A percentile compares a stretch with the other conserved stretches of the same genome.
Conservation (phyloP, 768 basidiomycete species). For the Russula lepida region DNA sequence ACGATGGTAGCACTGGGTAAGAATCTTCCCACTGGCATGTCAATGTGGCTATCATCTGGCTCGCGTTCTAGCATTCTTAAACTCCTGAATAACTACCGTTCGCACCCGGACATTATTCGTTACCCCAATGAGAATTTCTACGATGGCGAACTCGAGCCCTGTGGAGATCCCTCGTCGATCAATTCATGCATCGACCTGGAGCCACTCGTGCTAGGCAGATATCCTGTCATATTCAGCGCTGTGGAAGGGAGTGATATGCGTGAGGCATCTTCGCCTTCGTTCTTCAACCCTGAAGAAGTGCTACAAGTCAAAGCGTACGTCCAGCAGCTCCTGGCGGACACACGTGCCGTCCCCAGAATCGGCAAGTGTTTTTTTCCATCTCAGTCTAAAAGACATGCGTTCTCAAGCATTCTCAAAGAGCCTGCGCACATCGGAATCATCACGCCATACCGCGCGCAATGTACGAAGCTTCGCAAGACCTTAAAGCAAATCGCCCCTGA, state of each 20-base stretch:
- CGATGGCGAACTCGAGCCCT: conserved; percentile 40
- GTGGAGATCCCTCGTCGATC: conserved; percentile 31
- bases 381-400: not conserved
- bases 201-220: conserved; percentile 34
- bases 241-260: conserved; percentile 56
- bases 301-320: conserved; percentile 45
- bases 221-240: conserved; percentile 50
- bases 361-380: conserved; percentile 26
- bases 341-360: conserved; percentile 28
- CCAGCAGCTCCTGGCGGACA: conserved; percentile 23
- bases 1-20: not conserved
- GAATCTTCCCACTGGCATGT: not conserved
- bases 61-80: conserved; percentile 43
- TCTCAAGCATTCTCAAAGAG: conserved; percentile 26
- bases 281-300: conserved; percentile 59
- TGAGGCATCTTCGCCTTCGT: conserved; percentile 61
- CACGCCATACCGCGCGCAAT: conserved; percentile 54
- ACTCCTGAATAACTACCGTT: conserved; percentile 56
- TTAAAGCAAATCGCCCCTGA: conserved; percentile 27
- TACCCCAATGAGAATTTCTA: conserved; percentile 61
- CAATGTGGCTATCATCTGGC: not conserved
- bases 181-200: conserved; percentile 25
- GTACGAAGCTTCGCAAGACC: conserved; percentile 23
- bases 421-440: conserved; percentile 52
- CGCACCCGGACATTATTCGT: conserved; percentile 49